Percentiles rank a stretch among this genome's conserved stretches.
These are phyloP conservation scores for Ophiostoma australiae DNA, from an alignment of 2,329 filamentous ascomycete genomes.

Conservation along the genomic window DNA sequence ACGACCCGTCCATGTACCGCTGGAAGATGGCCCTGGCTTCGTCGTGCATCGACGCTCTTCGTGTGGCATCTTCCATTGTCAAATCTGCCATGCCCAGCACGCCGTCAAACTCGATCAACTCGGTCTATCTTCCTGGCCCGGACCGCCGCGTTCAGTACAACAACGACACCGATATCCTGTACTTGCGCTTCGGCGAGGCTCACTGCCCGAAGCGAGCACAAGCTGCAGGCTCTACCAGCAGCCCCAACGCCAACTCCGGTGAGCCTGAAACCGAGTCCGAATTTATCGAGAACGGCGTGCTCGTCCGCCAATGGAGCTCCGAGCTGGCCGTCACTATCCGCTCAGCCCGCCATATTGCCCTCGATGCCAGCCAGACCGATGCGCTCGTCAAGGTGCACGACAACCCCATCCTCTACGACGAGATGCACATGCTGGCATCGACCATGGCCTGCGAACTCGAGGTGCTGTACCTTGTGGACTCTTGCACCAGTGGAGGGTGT, in stretches of 20 bases:
- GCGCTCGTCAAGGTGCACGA: slow-evolving; percentile 8
- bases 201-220: slow-evolving; percentile 17
- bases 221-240: too few species aligned
- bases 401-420: slow-evolving; percentile 29
- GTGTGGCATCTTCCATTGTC: background rate
- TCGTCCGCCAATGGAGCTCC: slow-evolving; percentile 33
- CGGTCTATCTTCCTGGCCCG: slow-evolving; percentile 31
- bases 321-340: slow-evolving; percentile 32
- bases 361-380: slow-evolving; percentile 32
- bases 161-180: slow-evolving; percentile 31
- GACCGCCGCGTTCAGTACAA: slow-evolving; percentile 29
- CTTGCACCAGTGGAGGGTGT: slow-evolving; percentile 26
- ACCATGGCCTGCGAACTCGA: slow-evolving; percentile 30
- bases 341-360: slow-evolving; percentile 30
- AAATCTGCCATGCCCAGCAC: background rate
- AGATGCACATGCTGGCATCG: slow-evolving; percentile 33
- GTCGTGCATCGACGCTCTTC: slow-evolving; percentile 24
- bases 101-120: slow-evolving; percentile 25
- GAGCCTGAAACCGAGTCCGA: slow-evolving; percentile 1
- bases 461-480: slow-evolving; percentile 35
- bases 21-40: slow-evolving; percentile 20
- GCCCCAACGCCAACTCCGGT: background rate
- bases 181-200: slow-evolving; percentile 29
- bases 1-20: slow-evolving; percentile 24
- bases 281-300: slow-evolving; percentile 18